A percentile compares a stretch with the other conserved stretches of the same genome.
These are phyloP conservation scores for Eleusine coracana DNA, from an alignment of 176 grass and related monocot genomes.

Conservation along the genomic window DNA sequence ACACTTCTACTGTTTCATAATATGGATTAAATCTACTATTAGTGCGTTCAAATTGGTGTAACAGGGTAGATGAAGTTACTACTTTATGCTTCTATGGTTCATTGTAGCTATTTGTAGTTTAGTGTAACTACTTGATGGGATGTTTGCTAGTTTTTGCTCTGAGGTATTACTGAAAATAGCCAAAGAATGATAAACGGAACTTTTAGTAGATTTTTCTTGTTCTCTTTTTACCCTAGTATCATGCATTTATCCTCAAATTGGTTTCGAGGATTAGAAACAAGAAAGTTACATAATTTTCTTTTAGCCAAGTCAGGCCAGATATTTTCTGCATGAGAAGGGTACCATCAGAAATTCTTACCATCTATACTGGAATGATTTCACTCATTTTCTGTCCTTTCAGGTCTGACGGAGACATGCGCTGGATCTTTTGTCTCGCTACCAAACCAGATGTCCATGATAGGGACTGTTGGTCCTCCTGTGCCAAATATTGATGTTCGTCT, in stretches of 20 bases:
- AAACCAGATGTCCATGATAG: constrained; percentile 83
- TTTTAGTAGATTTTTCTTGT: not conserved
- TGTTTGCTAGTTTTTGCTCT: not conserved
- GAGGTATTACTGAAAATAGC: not conserved
- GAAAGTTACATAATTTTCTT: not conserved
- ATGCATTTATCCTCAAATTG: constrained; percentile 30
- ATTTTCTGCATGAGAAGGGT: not conserved
- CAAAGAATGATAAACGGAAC: not conserved
- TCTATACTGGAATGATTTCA: constrained; percentile 24
- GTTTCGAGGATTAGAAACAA: not conserved
- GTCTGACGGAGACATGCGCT: constrained; percentile 85
- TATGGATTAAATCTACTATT: not conserved
- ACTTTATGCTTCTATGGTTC: not conserved
- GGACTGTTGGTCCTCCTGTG: constrained; percentile 79
- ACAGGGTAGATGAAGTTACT: not conserved
- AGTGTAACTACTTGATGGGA: constrained; percentile 6
- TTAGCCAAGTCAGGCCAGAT: constrained; percentile 26
- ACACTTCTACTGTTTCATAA: constrained; percentile 6
- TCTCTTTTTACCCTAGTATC: not conserved
- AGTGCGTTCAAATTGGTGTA: constrained; percentile 17
- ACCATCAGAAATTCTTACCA: constrained; percentile 5
- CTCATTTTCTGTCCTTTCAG: constrained; percentile 46
- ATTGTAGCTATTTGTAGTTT: not conserved
- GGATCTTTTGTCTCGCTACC: constrained; percentile 75
- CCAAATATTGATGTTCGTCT: constrained; percentile 76